Conservation (phyloP, 345 rosid species). For the Gossypium ekmanianum region DNA sequence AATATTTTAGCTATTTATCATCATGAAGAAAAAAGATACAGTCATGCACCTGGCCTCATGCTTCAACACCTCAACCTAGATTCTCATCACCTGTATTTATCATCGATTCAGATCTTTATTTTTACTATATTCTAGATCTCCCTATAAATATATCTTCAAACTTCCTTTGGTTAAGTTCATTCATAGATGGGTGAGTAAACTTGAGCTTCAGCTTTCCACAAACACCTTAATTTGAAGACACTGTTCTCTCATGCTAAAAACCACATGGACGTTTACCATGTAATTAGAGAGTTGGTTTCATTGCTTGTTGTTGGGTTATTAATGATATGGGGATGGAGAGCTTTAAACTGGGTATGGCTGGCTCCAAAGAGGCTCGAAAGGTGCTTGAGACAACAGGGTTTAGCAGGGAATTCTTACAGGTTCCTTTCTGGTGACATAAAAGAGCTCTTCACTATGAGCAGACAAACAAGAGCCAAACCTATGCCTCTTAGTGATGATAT, state of each 20-base stretch:
- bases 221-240: background rate
- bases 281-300: background rate
- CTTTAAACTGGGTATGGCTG: conserved; percentile 36
- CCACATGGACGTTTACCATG: background rate
- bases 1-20: too few species aligned
- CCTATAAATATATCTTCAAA: too few species aligned
- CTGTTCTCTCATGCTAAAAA: background rate
- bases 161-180: too few species aligned
- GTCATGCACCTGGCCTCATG: background rate
- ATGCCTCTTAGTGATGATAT: conserved; percentile 32
- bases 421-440: conserved; percentile 38
- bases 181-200: too few species aligned
- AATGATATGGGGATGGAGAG: conserved; percentile 7
- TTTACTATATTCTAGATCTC: background rate
- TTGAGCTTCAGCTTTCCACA: background rate
- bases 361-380: conserved; percentile 40
- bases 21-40: background rate
- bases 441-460: conserved; percentile 27
- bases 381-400: conserved; percentile 42
- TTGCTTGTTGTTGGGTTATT: background rate
- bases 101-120: background rate
- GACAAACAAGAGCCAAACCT: conserved; percentile 32
- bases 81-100: background rate
- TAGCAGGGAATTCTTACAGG: conserved; percentile 39
- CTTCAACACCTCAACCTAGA: background rate